phyloP scores from a whole-genome alignment of 108 stramenopile genomes.

The Aureococcus anophagefferens region DNA sequence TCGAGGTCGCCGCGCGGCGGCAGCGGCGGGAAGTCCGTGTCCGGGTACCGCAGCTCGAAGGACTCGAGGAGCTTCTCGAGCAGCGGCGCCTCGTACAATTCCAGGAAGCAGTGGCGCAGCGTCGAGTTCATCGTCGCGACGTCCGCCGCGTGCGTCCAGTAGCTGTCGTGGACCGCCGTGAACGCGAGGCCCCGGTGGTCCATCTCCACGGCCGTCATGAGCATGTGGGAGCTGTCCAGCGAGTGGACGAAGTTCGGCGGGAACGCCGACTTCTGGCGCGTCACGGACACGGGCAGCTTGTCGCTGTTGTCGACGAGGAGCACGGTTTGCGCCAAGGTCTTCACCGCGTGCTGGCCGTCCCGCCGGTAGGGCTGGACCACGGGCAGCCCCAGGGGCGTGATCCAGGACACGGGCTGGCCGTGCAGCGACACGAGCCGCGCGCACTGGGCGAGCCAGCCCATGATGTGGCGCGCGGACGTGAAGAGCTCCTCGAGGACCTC shows the following conservation, averaged over 20 bases:
- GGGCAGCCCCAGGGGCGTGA: slow-evolving; percentile 94
- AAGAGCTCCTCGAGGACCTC: slow-evolving; percentile 89
- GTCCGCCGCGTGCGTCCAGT: slow-evolving; percentile 96
- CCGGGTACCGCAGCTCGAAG: slow-evolving; percentile 84
- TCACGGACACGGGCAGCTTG: slow-evolving; percentile 66
- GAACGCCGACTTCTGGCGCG: slow-evolving; percentile 84
- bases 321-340: slow-evolving; percentile 82
- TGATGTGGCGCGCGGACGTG: slow-evolving; percentile 79
- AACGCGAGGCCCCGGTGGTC: slow-evolving; percentile 74
- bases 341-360: slow-evolving; percentile 52
- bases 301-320: slow-evolving; percentile 66
- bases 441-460: slow-evolving; percentile 86
- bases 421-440: slow-evolving; percentile 69
- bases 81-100: slow-evolving; percentile 81
- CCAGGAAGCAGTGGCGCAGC: slow-evolving; percentile 81
- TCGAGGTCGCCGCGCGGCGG: slow-evolving; percentile 80
- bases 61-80: slow-evolving; percentile 64
- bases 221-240: slow-evolving; percentile 97
- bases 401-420: slow-evolving; percentile 91
- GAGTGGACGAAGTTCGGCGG: slow-evolving; percentile 99
- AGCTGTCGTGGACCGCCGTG: slow-evolving; percentile 96
- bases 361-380: slow-evolving; percentile 94
- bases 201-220: slow-evolving; percentile 95
- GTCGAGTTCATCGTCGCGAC: slow-evolving; percentile 87
- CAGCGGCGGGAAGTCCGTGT: slow-evolving; percentile 73